phyloP scores from a whole-genome alignment of 306 rosid species.

The Dalbergia cochinchinensis region DNA sequence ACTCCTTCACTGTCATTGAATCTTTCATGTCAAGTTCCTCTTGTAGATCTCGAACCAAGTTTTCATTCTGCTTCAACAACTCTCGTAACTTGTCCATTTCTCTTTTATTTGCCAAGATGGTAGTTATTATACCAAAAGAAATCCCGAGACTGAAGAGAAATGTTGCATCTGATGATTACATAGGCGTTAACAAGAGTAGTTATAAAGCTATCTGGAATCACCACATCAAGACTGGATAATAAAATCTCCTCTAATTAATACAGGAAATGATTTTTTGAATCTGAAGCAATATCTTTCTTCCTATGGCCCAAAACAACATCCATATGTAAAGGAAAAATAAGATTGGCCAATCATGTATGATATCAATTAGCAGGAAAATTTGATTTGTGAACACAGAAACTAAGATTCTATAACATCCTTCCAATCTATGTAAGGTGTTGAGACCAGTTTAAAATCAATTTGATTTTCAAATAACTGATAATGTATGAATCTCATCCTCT shows the following conservation, averaged over 20 bases:
- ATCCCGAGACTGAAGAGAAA: conserved; percentile 75
- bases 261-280: no score
- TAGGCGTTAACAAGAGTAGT: conserved; percentile 42
- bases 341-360: background rate
- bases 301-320: background rate
- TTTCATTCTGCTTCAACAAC: conserved; percentile 71
- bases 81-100: conserved; percentile 70
- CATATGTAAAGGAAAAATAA: conserved; percentile 15
- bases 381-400: background rate
- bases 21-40: conserved; percentile 91
- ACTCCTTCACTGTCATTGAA: conserved; percentile 76
- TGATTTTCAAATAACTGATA: conserved; percentile 20
- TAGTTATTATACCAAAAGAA: conserved; percentile 71
- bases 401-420: conserved; percentile 21
- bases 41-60: conserved; percentile 81
- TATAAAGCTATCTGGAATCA: conserved; percentile 1
- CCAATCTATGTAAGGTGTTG: conserved; percentile 9
- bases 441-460: conserved; percentile 22
- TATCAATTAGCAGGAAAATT: conserved; percentile 24
- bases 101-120: conserved; percentile 59
- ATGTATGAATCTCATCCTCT: conserved; percentile 19
- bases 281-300: background rate
- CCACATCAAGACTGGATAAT: background rate
- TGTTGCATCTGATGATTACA: conserved; percentile 55
- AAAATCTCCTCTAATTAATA: background rate